phyloP scores from a whole-genome alignment of 768 basidiomycete genomes.

The Boletus insuetus region DNA sequence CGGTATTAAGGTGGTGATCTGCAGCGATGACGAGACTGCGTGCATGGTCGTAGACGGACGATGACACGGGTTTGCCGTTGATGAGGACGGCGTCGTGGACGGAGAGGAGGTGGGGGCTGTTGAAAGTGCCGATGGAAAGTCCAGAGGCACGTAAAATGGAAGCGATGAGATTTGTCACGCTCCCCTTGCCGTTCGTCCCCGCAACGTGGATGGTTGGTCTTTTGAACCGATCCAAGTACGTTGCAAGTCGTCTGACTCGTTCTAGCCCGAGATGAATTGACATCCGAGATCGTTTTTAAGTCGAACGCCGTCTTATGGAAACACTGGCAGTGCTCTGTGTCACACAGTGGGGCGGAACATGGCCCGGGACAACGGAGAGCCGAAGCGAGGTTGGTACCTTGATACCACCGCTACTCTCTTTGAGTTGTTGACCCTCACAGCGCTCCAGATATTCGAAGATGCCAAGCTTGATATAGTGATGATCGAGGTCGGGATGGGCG shows the following conservation, averaged over 20 bases:
- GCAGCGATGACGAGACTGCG: constrained; percentile 47
- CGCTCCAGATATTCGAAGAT: constrained; percentile 71
- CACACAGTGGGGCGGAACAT: too few relatives aligned
- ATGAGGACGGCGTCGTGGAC: constrained; percentile 76
- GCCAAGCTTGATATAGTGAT: constrained; percentile 75
- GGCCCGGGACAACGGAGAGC: too few relatives aligned
- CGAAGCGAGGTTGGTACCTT: constrained; percentile 19
- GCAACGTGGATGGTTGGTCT: constrained; percentile 88
- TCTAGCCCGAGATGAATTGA: constrained; percentile 69
- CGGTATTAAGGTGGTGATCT: constrained; percentile 41
- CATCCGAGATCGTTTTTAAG: constrained; percentile 34
- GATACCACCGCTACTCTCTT: constrained; percentile 62
- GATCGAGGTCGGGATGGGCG: constrained; percentile 95
- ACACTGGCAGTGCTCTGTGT: too few relatives aligned
- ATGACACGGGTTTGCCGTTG: constrained; percentile 51
- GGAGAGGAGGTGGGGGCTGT: constrained; percentile 86
- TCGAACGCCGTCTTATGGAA: neutral
- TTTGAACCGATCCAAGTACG: constrained; percentile 55
- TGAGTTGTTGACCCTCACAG: constrained; percentile 82
- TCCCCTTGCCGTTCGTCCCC: constrained; percentile 98
- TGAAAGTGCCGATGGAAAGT: constrained; percentile 77
- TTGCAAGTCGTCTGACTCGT: constrained; percentile 52
- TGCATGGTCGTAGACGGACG: constrained; percentile 44
- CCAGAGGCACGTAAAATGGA: constrained; percentile 63
- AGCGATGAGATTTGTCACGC: constrained; percentile 78